phyloP scores from a whole-genome alignment of 1,284 basidiomycete species.

The Fistulina hepatica region DNA sequence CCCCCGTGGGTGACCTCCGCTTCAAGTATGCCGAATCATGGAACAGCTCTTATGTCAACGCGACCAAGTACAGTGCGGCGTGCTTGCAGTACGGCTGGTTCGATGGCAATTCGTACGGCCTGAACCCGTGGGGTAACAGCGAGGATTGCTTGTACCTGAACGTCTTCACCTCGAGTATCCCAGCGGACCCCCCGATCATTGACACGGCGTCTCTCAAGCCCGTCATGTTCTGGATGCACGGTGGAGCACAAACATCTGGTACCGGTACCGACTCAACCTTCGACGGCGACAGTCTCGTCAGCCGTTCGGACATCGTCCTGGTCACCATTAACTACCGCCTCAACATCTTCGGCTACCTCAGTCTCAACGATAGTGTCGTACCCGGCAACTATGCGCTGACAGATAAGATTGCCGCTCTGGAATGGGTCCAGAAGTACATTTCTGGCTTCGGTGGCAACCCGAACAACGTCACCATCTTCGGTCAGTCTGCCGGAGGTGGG shows the following conservation, averaged over 20 bases:
- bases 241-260: constrained; percentile 27
- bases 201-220: constrained; percentile 23
- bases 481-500: constrained; percentile 30
- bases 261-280: constrained; percentile 27
- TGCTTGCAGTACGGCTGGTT: constrained; percentile 11
- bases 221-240: constrained; percentile 36
- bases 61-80: constrained; percentile 13
- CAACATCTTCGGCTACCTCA: constrained; percentile 32
- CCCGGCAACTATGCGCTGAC: constrained; percentile 33
- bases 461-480: constrained; percentile 26
- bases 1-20: constrained; percentile 15
- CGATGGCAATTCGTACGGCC: constrained; percentile 7
- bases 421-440: constrained; percentile 23
- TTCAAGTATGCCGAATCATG: constrained; percentile 15
- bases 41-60: constrained; percentile 12
- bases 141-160: constrained; percentile 28
- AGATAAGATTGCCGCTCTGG: constrained; percentile 30
- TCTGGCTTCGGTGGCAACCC: constrained; percentile 21
- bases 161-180: constrained; percentile 30
- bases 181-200: constrained; percentile 19
- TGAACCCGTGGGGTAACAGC: constrained; percentile 12
- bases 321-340: constrained; percentile 38
- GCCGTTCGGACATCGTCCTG: constrained; percentile 34
- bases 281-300: constrained; percentile 33
- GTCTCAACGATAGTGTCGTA: constrained; percentile 25